Conservation (phyloP, 108 stramenopile species). For the Aurantiochytrium sp. region DNA sequence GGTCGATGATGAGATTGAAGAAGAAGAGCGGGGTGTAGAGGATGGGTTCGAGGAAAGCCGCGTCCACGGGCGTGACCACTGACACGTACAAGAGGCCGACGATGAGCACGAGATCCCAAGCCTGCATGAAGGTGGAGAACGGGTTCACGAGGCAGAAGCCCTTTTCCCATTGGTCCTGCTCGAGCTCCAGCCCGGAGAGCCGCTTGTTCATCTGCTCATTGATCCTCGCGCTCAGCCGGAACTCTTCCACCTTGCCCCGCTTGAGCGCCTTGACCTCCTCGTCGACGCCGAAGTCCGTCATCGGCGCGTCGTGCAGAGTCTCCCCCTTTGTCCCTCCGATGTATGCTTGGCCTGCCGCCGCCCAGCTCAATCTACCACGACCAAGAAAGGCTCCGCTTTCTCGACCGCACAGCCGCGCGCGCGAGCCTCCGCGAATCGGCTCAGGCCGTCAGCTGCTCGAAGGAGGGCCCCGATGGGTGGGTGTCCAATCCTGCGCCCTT, state of each 20-base stretch:
- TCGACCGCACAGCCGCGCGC: too few species aligned
- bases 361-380: too few species aligned
- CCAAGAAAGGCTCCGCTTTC: too few species aligned
- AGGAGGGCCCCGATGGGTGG: too few species aligned
- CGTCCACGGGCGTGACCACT: constrained; percentile 1
- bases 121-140: background rate
- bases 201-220: background rate
- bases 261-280: background rate
- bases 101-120: background rate
- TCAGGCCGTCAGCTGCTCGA: too few species aligned
- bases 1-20: constrained; percentile 18
- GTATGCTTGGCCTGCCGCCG: too few species aligned
- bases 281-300: background rate
- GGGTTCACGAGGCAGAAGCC: background rate
- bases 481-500: too few species aligned
- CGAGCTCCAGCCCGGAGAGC: background rate
- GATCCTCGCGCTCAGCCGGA: background rate
- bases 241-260: background rate
- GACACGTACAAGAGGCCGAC: background rate
- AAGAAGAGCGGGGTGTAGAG: background rate
- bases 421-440: too few species aligned
- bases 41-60: background rate
- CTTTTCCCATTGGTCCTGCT: background rate
- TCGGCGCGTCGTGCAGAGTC: too few species aligned
- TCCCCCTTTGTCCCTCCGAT: too few species aligned